phyloP scores from a whole-genome alignment of 306 rosid species.

The Prinsepia uniflora region DNA sequence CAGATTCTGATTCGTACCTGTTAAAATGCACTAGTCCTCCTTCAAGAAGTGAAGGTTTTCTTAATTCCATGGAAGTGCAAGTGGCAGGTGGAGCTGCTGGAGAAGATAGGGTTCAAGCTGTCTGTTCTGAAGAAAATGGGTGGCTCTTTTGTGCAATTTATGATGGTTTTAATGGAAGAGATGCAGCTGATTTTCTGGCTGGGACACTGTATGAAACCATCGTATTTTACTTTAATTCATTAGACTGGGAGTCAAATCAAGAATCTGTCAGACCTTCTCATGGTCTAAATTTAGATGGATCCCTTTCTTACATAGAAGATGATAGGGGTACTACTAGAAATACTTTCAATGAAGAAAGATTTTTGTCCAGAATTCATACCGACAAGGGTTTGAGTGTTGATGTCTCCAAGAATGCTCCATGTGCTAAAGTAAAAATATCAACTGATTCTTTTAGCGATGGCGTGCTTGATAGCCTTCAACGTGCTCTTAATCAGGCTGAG shows the following conservation, averaged over 20 bases:
- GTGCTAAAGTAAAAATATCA: constrained; percentile 20
- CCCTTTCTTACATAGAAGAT: constrained; percentile 33
- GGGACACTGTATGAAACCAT: constrained; percentile 90
- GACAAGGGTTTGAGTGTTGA: constrained; percentile 25
- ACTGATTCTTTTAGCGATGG: constrained; percentile 43
- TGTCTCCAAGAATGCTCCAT: constrained; percentile 29
- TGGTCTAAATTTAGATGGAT: constrained; percentile 28
- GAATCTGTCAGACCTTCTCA: constrained; percentile 33
- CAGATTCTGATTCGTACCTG: constrained; percentile 60
- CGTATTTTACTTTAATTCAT: constrained; percentile 50
- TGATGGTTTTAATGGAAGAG: constrained; percentile 98
- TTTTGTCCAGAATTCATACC: constrained; percentile 20
- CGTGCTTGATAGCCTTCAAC: constrained; percentile 70
- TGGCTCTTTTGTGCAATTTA: constrained; percentile 97
- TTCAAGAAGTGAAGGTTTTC: constrained; percentile 67
- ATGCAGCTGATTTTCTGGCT: constrained; percentile 96
- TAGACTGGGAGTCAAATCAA: constrained; percentile 51
- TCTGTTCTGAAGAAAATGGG: constrained; percentile 95
- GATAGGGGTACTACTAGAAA: constrained; percentile 25
- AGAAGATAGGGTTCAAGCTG: constrained; percentile 99
- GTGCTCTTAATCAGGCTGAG: constrained; percentile 74
- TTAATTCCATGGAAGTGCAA: constrained; percentile 73
- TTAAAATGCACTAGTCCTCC: constrained; percentile 54
- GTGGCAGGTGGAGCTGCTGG: constrained; percentile 99
- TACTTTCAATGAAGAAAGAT: constrained; percentile 25